These are phyloP conservation scores for Begonia masoniana DNA, from an alignment of 306 rosid species.

Conservation along the genomic window DNA sequence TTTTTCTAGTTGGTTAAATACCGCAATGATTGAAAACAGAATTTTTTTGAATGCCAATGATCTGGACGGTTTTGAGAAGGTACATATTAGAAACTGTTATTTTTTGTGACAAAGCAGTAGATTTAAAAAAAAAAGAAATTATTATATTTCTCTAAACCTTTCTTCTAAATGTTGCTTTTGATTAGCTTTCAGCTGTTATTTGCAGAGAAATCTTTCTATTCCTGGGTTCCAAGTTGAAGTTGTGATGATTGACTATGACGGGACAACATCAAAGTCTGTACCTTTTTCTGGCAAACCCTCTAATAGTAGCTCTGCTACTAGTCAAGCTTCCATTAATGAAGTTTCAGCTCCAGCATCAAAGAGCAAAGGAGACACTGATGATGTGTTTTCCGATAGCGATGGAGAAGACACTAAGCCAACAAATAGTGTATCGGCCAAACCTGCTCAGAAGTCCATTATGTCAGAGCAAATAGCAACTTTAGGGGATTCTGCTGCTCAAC, in stretches of 20 bases:
- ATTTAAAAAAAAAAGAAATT: too few relatives aligned
- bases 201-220: slow-evolving; percentile 77
- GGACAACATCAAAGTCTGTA: slow-evolving; percentile 29
- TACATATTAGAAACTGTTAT: slow-evolving; percentile 14
- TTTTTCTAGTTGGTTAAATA: slow-evolving; percentile 74
- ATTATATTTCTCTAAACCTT: too few relatives aligned
- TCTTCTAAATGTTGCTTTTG: slow-evolving; percentile 3
- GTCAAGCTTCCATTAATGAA: slow-evolving; percentile 19
- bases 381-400: slow-evolving; percentile 84
- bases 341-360: slow-evolving; percentile 20
- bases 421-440: slow-evolving; percentile 15
- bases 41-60: slow-evolving; percentile 33
- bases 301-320: slow-evolving; percentile 18
- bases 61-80: slow-evolving; percentile 92
- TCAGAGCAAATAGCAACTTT: slow-evolving; percentile 17
- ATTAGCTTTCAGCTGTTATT: slow-evolving; percentile 5
- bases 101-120: background rate
- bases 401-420: slow-evolving; percentile 39
- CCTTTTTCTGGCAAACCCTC: slow-evolving; percentile 36
- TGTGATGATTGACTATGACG: slow-evolving; percentile 71
- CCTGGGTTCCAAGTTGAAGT: slow-evolving; percentile 83
- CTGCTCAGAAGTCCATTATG: slow-evolving; percentile 28
- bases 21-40: slow-evolving; percentile 67
- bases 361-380: slow-evolving; percentile 48
- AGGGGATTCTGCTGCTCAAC: slow-evolving; percentile 17